Evolutionary conservation across 2,329 filamentous ascomycete species (phyloP).

Genomic region (Epicoccum nigrum): DNA sequence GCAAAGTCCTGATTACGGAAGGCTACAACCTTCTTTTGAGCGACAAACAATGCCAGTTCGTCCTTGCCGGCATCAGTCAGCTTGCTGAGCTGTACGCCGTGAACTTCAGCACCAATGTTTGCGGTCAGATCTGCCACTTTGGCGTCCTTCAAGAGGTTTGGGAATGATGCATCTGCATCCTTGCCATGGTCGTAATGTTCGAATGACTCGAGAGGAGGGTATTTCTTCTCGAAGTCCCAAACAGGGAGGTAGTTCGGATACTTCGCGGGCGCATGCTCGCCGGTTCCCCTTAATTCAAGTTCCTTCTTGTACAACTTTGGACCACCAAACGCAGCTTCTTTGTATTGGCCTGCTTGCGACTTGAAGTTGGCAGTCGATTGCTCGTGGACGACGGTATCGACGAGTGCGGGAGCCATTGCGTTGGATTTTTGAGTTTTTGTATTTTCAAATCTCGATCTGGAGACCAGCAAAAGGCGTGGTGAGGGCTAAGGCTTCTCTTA

Average conservation of each 20-base stretch:
- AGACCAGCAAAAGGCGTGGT: not conserved
- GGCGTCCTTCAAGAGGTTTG: conserved; percentile 67
- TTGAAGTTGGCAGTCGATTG: conserved; percentile 35
- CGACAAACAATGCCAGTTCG: conserved; percentile 75
- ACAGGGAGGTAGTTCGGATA: conserved; percentile 77
- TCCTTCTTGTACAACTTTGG: conserved; percentile 56
- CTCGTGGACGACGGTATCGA: conserved; percentile 42
- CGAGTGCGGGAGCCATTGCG: conserved; percentile 52
- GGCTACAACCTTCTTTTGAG: conserved; percentile 75
- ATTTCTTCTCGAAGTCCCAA: conserved; percentile 67
- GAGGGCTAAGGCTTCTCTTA: conserved; percentile 15
- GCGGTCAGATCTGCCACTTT: conserved; percentile 69
- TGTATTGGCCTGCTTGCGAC: conserved; percentile 43
- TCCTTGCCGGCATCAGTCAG: conserved; percentile 73
- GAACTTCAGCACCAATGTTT: conserved; percentile 74
- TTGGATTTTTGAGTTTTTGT: not conserved
- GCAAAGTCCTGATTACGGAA: conserved; percentile 75
- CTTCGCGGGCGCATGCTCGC: conserved; percentile 61
- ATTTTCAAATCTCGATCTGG: not conserved
- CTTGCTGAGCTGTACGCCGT: conserved; percentile 72
- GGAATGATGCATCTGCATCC: conserved; percentile 72
- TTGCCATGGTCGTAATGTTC: conserved; percentile 77
- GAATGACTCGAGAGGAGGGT: conserved; percentile 70
- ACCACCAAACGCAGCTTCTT: conserved; percentile 53
- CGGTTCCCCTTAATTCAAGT: conserved; percentile 60